Conservation (phyloP, 208 protist species). For the Angomonas desouzai region DNA sequence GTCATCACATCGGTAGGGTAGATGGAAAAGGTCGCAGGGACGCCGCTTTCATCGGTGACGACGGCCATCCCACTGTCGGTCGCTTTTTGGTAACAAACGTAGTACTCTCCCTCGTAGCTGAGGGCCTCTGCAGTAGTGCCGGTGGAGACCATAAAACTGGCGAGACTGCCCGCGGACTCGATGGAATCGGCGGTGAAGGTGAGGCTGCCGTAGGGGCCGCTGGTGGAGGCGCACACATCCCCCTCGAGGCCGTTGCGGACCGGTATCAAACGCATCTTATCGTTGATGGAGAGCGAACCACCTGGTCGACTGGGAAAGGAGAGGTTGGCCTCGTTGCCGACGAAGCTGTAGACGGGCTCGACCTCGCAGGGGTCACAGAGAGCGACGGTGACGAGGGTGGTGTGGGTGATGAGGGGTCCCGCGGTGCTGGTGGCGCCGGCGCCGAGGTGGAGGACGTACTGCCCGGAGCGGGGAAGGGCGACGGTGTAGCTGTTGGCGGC, state of each 20-base stretch:
- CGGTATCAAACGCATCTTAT: constrained; percentile 71
- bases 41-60: constrained; percentile 33
- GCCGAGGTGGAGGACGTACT: constrained; percentile 71
- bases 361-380: constrained; percentile 80
- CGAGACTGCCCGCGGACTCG: constrained; percentile 20
- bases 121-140: constrained; percentile 26
- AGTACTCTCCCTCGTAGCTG: constrained; percentile 72
- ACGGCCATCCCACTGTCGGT: constrained; percentile 39
- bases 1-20: constrained; percentile 57
- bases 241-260: constrained; percentile 34
- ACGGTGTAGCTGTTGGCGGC: constrained; percentile 46
- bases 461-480: constrained; percentile 34
- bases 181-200: constrained; percentile 40
- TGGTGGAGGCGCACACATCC: constrained; percentile 42
- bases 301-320: constrained; percentile 50
- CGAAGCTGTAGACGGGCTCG: constrained; percentile 54
- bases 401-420: constrained; percentile 53
- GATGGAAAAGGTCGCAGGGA: constrained; percentile 56
- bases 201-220: constrained; percentile 48
- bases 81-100: constrained; percentile 71
- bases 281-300: constrained; percentile 32
- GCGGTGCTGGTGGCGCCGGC: constrained; percentile 21
- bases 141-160: constrained; percentile 47
- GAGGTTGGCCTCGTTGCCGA: constrained; percentile 36
- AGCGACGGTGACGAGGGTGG: constrained; percentile 40